Conservation (phyloP, 208 protist species). For the Trypanosoma conorhini region DNA sequence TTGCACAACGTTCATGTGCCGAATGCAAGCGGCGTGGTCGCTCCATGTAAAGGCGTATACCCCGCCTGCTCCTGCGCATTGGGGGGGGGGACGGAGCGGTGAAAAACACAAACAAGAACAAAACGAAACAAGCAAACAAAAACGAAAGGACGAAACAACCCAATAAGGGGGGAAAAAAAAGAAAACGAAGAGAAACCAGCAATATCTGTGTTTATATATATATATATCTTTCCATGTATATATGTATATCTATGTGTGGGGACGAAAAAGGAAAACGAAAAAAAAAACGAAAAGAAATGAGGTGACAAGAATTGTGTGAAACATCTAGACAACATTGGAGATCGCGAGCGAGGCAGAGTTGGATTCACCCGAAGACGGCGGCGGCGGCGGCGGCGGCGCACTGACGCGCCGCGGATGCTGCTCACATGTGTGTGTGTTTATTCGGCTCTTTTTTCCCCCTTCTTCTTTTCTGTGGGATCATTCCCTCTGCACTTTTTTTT, state of each 20-base stretch:
- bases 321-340: neutral
- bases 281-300: neutral
- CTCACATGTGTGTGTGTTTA: constrained; percentile 8
- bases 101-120: no score
- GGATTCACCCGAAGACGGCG: neutral
- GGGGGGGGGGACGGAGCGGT: neutral
- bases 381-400: neutral
- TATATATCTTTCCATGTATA: neutral
- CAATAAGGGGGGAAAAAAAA: constrained; percentile 1
- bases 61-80: neutral
- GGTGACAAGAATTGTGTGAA: neutral
- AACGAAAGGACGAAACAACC: neutral
- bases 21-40: neutral
- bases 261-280: constrained; percentile 24
- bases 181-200: constrained; percentile 10
- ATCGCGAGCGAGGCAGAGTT: neutral
- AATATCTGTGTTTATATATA: neutral
- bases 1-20: neutral
- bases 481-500: neutral
- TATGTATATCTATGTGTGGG: neutral
- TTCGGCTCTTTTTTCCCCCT: constrained; percentile 7
- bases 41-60: neutral
- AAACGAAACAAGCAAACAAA: neutral
- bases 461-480: constrained; percentile 8
- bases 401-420: neutral